Conservation (phyloP, 2,329 filamentous ascomycete species). For the Colletotrichum tofieldiae region DNA sequence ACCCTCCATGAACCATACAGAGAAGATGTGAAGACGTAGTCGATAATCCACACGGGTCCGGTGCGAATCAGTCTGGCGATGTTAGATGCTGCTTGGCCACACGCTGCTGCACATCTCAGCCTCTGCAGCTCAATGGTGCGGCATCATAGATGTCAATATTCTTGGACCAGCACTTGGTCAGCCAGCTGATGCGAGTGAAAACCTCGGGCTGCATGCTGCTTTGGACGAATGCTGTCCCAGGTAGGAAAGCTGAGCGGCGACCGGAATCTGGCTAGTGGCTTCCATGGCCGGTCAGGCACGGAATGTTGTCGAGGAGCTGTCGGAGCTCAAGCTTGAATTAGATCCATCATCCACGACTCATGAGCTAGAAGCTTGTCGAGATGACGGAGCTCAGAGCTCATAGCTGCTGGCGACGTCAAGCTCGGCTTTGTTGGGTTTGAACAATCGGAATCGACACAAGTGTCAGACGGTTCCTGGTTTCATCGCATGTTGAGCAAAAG, state of each 20-base stretch:
- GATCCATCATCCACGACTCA: not conserved
- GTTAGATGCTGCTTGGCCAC: not conserved
- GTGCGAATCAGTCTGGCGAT: not conserved
- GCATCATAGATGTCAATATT: not conserved
- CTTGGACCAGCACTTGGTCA: not conserved
- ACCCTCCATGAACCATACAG: not conserved
- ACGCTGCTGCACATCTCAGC: not conserved
- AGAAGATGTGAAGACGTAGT: not conserved
- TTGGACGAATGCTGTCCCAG: not conserved
- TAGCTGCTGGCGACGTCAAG: not conserved
- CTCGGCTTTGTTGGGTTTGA: not conserved
- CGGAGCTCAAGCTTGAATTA: not conserved
- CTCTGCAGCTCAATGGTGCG: not conserved
- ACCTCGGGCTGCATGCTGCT: not conserved
- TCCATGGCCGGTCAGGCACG: not conserved
- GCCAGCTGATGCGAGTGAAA: not conserved
- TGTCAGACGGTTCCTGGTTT: slow-evolving; percentile 29
- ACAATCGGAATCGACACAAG: not conserved
- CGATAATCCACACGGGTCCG: not conserved
- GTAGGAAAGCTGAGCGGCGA: not conserved
- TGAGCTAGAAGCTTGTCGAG: not conserved
- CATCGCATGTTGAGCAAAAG: slow-evolving; percentile 25
- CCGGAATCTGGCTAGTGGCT: not conserved
- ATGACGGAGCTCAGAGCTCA: slow-evolving; percentile 1
- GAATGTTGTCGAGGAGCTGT: not conserved